Conservation (phyloP, 768 basidiomycete genomes). For the Boletus rubescentipes region DNA sequence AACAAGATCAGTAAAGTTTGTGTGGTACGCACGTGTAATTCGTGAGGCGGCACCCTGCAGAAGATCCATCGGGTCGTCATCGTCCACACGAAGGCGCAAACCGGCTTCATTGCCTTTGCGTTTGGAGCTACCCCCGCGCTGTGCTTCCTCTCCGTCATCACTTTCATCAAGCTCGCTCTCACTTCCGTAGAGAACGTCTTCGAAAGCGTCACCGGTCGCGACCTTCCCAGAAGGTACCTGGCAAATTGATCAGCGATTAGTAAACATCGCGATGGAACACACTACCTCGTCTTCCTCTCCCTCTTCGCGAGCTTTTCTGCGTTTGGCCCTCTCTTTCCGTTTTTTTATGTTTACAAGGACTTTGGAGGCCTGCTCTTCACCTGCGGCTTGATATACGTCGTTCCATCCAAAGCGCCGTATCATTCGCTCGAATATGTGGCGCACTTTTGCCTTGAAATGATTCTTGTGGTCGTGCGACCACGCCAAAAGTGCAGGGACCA, state of each 20-base stretch:
- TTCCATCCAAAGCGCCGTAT: conserved; percentile 88
- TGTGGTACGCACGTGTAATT: conserved; percentile 57
- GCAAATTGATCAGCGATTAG: conserved; percentile 6
- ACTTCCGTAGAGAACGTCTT: conserved; percentile 95
- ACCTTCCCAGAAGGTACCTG: conserved; percentile 49
- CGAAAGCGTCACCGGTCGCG: conserved; percentile 83
- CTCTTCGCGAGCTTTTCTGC: conserved; percentile 67
- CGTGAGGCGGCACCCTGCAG: conserved; percentile 75
- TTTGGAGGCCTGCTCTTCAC: conserved; percentile 81
- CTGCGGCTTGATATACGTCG: conserved; percentile 70
- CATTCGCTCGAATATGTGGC: conserved; percentile 96
- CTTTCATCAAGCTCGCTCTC: conserved; percentile 85
- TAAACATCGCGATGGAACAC: background rate
- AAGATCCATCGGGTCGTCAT: conserved; percentile 94
- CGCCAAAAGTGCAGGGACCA: conserved; percentile 81
- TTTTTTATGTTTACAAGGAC: conserved; percentile 94
- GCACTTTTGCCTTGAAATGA: conserved; percentile 96
- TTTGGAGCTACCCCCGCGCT: conserved; percentile 34
- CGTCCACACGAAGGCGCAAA: conserved; percentile 77
- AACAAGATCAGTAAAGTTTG: background rate
- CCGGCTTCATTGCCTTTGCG: conserved; percentile 42
- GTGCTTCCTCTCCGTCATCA: conserved; percentile 51
- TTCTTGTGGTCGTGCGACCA: conserved; percentile 99
- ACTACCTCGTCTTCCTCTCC: conserved; percentile 56
- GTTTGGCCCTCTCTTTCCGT: conserved; percentile 89